Evolutionary conservation across 495 filamentous ascomycete species (phyloP).

Genomic region (Aspergillus wentii): DNA sequence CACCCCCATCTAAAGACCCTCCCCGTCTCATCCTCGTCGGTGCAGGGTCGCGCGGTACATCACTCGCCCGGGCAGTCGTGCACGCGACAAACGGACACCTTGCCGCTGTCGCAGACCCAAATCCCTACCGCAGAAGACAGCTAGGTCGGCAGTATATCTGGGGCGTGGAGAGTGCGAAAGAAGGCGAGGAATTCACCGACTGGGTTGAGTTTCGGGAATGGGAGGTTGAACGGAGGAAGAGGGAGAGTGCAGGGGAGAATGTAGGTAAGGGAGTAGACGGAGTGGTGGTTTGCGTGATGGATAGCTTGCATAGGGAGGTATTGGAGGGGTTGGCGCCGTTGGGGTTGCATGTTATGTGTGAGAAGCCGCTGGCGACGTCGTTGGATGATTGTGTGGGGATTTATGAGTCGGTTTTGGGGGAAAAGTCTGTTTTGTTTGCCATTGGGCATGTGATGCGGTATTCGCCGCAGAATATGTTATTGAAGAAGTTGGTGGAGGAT

Average conservation of each 20-base stretch:
- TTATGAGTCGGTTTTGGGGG: slow-evolving; percentile 50
- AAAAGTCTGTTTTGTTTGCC: too few relatives aligned
- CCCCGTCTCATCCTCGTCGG: slow-evolving; percentile 1
- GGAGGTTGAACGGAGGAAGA: too few relatives aligned
- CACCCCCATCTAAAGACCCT: background rate
- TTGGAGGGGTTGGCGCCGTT: slow-evolving; percentile 55
- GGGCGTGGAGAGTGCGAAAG: too few relatives aligned
- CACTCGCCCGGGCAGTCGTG: background rate
- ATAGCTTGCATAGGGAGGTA: slow-evolving; percentile 68
- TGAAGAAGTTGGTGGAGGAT: slow-evolving; percentile 63
- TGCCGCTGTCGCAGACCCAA: too few relatives aligned
- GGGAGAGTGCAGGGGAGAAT: background rate
- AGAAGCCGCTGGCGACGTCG: slow-evolving; percentile 73
- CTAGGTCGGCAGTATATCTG: too few relatives aligned
- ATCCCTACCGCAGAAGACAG: too few relatives aligned
- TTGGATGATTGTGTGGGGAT: slow-evolving; percentile 62
- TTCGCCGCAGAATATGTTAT: slow-evolving; percentile 70
- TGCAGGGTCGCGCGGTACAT: background rate
- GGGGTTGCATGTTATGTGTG: slow-evolving; percentile 72
- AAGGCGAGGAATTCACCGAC: too few relatives aligned
- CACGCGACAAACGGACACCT: background rate
- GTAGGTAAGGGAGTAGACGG: slow-evolving; percentile 50
- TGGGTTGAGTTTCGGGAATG: too few relatives aligned
- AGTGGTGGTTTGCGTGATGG: slow-evolving; percentile 67
- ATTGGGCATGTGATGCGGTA: slow-evolving; percentile 64